phyloP scores from a whole-genome alignment of 108 stramenopile genomes.

The Conticribra guillardii region DNA sequence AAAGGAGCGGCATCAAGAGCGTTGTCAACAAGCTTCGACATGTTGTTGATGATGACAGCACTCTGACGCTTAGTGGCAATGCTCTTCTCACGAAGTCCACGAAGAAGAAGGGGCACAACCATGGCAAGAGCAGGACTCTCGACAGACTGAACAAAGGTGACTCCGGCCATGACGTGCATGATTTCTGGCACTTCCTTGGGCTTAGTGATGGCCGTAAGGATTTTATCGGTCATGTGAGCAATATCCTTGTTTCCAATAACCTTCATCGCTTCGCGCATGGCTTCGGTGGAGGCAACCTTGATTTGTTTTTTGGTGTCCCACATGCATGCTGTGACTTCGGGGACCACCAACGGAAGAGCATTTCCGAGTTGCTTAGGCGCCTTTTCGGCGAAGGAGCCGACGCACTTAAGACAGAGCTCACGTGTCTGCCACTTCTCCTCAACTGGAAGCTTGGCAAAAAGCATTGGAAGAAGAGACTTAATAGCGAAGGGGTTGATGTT shows the following conservation, averaged over 20 bases:
- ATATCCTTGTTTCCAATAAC: constrained; percentile 99
- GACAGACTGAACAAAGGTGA: constrained; percentile 98
- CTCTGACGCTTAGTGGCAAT: constrained; percentile 96
- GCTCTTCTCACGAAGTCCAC: constrained; percentile 93
- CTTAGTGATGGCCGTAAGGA: constrained; percentile 92
- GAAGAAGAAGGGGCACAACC: constrained; percentile 97
- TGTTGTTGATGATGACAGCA: constrained; percentile 98
- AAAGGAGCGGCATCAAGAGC: constrained; percentile 96
- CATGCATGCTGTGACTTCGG: constrained; percentile 95
- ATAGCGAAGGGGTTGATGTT: constrained; percentile 88
- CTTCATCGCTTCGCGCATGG: constrained; percentile 90
- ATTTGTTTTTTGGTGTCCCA: constrained; percentile 99
- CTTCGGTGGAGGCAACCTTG: constrained; percentile 89
- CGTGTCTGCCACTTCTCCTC: constrained; percentile 90
- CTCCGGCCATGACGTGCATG: constrained; percentile 96
- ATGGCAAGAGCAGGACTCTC: constrained; percentile 99
- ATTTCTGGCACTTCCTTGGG: constrained; percentile 96
- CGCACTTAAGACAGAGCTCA: constrained; percentile 81
- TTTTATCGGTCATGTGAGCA: constrained; percentile 97
- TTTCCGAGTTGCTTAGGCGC: constrained; percentile 89
- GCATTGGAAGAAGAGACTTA: constrained; percentile 83
- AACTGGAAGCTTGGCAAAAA: constrained; percentile 83
- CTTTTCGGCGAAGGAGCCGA: constrained; percentile 64
- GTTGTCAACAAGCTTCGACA: constrained; percentile 98
- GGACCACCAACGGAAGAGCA: constrained; percentile 91